Evolutionary conservation across 768 basidiomycete species (phyloP).

Genomic region (Lentinula sp.): DNA sequence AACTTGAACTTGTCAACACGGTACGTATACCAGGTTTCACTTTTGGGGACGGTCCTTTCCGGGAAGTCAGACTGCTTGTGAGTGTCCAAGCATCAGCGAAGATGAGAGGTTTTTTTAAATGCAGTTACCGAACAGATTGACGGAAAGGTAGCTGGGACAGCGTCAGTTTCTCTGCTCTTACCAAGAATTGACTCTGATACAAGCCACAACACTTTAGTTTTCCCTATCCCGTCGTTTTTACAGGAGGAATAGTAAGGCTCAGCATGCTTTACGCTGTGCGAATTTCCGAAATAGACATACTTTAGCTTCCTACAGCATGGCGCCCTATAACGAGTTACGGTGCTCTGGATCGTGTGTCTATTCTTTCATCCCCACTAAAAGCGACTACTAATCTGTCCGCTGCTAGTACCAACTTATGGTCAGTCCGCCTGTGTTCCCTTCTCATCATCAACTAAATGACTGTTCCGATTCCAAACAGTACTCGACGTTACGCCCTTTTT

Average conservation of each 20-base stretch:
- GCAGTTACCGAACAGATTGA: slow-evolving; percentile 43
- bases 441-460: background rate
- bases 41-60: slow-evolving; percentile 38
- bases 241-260: slow-evolving; percentile 55
- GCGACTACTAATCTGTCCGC: background rate
- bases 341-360: background rate
- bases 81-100: background rate
- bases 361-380: background rate
- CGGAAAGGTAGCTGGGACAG: slow-evolving; percentile 38
- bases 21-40: slow-evolving; percentile 20
- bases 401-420: background rate
- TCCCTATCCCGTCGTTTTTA: slow-evolving; percentile 62
- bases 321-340: slow-evolving; percentile 5
- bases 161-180: slow-evolving; percentile 23
- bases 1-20: background rate
- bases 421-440: background rate
- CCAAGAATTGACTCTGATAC: background rate
- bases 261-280: background rate
- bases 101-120: slow-evolving; percentile 24
- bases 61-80: slow-evolving; percentile 25
- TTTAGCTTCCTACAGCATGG: slow-evolving; percentile 4
- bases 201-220: slow-evolving; percentile 15
- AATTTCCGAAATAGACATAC: background rate
- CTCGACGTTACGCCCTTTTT: slow-evolving; percentile 76
- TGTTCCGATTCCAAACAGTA: slow-evolving; percentile 39